Percentiles rank a stretch among this genome's conserved stretches.
Evolutionary conservation across 1,284 basidiomycete species (phyloP).

Genomic region (Exobasidium cylindrosporum): DNA sequence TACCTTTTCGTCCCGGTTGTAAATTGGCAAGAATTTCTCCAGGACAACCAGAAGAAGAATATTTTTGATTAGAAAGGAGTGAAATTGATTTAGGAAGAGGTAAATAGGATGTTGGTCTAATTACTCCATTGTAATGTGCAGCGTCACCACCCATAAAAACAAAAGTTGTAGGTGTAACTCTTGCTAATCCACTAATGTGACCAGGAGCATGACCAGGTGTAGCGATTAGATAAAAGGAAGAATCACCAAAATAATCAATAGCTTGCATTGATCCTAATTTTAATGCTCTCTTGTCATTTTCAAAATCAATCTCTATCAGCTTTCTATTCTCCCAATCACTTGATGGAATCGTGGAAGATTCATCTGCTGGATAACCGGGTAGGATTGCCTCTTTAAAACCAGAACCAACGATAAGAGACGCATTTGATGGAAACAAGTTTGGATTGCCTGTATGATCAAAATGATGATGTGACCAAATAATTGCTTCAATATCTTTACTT

Average conservation of each 20-base stretch:
- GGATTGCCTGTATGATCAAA: conserved; percentile 15
- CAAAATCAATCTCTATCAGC: conserved; percentile 5
- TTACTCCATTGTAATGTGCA: conserved; percentile 10
- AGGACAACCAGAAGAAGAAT: not conserved
- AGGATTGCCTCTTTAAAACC: conserved; percentile 7
- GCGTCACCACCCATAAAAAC: conserved; percentile 11
- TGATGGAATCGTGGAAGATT: not conserved
- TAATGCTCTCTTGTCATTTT: not conserved
- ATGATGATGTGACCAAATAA: conserved; percentile 15
- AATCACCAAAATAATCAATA: conserved; percentile 10
- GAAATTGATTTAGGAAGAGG: not conserved
- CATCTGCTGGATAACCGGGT: conserved; percentile 7
- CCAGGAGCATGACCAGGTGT: conserved; percentile 12
- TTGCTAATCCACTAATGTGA: conserved; percentile 6
- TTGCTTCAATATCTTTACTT: conserved; percentile 8
- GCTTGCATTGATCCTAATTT: not conserved
- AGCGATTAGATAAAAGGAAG: not conserved
- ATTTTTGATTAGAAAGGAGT: not conserved
- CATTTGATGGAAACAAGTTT: not conserved
- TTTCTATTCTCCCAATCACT: conserved; percentile 2
- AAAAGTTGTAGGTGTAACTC: conserved; percentile 7
- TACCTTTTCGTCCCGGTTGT: conserved; percentile 4
- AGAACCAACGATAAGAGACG: conserved; percentile 6
- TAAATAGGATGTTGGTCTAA: not conserved
- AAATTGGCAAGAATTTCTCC: not conserved